These are phyloP conservation scores for Mantamonas sphyraenae DNA, from an alignment of 78 protist genomes.

Conservation along the genomic window DNA sequence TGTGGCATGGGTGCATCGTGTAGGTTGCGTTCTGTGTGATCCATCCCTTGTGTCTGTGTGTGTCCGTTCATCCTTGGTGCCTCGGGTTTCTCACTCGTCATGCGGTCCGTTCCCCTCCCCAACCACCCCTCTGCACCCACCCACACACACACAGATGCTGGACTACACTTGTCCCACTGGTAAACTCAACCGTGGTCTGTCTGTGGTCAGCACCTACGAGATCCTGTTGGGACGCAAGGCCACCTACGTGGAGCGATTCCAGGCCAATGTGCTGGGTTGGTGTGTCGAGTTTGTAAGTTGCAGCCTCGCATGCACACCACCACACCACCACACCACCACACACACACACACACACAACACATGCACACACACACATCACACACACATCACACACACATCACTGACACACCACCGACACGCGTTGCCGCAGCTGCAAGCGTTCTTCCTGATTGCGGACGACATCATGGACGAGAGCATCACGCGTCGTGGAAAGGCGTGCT, in stretches of 20 bases:
- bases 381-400: too few relatives aligned
- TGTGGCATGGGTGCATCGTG: not conserved
- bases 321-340: too few relatives aligned
- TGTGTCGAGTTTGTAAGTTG: slow-evolving; percentile 63
- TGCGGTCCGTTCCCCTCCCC: too few relatives aligned
- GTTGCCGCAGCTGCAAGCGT: slow-evolving; percentile 92
- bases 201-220: slow-evolving; percentile 45
- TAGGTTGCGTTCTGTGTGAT: too few relatives aligned
- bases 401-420: too few relatives aligned
- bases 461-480: slow-evolving; percentile 90
- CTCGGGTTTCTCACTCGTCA: too few relatives aligned
- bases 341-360: too few relatives aligned
- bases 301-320: too few relatives aligned
- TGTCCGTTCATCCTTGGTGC: too few relatives aligned
- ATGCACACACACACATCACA: too few relatives aligned
- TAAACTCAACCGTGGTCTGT: slow-evolving; percentile 81
- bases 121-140: too few relatives aligned
- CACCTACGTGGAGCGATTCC: slow-evolving; percentile 23
- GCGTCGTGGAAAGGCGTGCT: slow-evolving; percentile 90
- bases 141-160: slow-evolving; percentile 27
- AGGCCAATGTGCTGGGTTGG: slow-evolving; percentile 82
- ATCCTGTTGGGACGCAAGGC: slow-evolving; percentile 32
- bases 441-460: slow-evolving; percentile 95
- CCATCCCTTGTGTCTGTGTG: too few relatives aligned
- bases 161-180: slow-evolving; percentile 53